Evolutionary conservation across 2,329 filamentous ascomycete genomes (phyloP).

Genomic region (Cercospora nicotianae): DNA sequence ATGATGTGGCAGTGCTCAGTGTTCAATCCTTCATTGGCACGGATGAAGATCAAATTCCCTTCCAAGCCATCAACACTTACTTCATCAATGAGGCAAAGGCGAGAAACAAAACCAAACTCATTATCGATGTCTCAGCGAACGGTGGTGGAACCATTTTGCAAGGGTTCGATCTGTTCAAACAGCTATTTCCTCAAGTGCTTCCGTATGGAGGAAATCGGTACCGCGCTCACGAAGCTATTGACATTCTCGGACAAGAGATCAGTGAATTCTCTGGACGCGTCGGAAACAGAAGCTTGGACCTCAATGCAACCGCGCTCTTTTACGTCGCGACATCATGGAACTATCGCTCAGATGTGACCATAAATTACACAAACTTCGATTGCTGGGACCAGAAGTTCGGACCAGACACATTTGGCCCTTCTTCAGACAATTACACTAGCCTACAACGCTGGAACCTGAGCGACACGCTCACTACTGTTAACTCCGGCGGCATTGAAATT

Average conservation of each 20-base stretch:
- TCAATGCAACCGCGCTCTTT: conserved; percentile 42
- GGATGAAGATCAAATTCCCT: conserved; percentile 36
- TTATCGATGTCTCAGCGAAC: conserved; percentile 61
- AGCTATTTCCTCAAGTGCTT: conserved; percentile 54
- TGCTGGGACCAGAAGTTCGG: conserved; percentile 52
- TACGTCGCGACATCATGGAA: conserved; percentile 49
- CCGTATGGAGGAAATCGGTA: conserved; percentile 55
- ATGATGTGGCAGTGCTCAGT: conserved; percentile 49
- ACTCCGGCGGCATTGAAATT: conserved; percentile 42
- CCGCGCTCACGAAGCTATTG: conserved; percentile 51
- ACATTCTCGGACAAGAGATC: conserved; percentile 46
- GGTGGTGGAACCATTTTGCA: conserved; percentile 60
- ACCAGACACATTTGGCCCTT: conserved; percentile 40
- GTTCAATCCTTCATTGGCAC: conserved; percentile 46
- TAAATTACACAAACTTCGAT: conserved; percentile 52
- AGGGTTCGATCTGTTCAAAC: conserved; percentile 62
- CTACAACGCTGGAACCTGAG: conserved; percentile 55
- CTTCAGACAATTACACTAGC: conserved; percentile 58
- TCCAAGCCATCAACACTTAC: conserved; percentile 45
- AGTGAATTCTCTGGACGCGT: conserved; percentile 39
- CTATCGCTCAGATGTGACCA: conserved; percentile 48
- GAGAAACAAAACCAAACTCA: conserved; percentile 59
- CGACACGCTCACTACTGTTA: conserved; percentile 45
- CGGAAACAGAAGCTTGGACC: conserved; percentile 33
- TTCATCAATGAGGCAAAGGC: conserved; percentile 46